Evolutionary conservation across 2,329 filamentous ascomycete genomes (phyloP), one percentile per base, ranked within the genome.

Genomic region (Aspergillus thermomutatus): DNA sequence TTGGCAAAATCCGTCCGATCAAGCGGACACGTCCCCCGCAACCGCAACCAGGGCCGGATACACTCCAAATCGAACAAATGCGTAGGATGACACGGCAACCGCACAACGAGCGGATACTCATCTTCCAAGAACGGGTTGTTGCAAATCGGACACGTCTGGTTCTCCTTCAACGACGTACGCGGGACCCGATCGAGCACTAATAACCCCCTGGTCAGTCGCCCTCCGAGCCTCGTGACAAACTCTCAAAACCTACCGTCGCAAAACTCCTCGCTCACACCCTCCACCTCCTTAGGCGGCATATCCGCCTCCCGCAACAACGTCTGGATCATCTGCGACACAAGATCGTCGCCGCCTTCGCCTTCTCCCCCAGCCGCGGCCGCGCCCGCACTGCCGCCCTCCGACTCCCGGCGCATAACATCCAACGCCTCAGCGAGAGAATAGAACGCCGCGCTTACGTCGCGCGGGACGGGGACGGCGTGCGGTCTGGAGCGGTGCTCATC

Each of bases 61-160:
- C 85, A 88, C 64, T 87, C 85, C 26, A 87, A 69, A 71, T 88
- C 85, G 70, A 87, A 87, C 21, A 83, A 65, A 68, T 88, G 85
- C 40, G 80, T 80, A 17, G 80, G 76, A 67, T 87, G 83, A 62
- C 85, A 88, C 9, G 85, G 83, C 31, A 88, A 69, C 27, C 80
- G 78, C 48, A 88, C 84, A 37, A 87, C 82, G 19, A 88, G 79
- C n/a, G 85, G 85, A 63, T 86, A 85, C 47, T 80, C 62, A 61
- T 87, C 84, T n/a, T 86, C 83, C 5, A 87, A 70, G 62, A 86
- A 87, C 3, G 82, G 77, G 60, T 83, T 83, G 51, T 78, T 79
- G 70, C 84, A 87, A 49, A 87, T 87, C 0, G 84, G 83, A 65
- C 84, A 87, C 43, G 70, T 77, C 61, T 84, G 80, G 1, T 76